Base-by-base conservation (phyloP, 1,139 yeast genomes). In the Taphrina communis region DNA sequence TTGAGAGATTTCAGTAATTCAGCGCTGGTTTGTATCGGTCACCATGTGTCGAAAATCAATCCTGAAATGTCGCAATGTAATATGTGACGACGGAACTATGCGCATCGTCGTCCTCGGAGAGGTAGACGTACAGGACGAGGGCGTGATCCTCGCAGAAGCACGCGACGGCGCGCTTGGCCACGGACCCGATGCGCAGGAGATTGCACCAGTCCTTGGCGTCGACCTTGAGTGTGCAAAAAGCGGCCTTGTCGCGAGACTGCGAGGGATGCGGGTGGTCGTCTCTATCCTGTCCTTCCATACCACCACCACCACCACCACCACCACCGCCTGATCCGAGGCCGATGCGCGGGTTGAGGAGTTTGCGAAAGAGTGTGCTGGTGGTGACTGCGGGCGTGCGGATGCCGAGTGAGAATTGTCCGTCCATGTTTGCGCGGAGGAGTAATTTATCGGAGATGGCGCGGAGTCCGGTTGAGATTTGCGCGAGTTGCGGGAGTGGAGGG, bases 171-270 rank as follows among this genome's bases (percentile, higher is more conserved):
- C 76, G 74, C 56, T 74, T 74, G 39, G 76, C 75, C 31, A 74
- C 72, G 8, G 71, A 53, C 36, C 76, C 74, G 25, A 76, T 73
- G 42, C 74, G 75, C 35, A 80, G 70, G n/a, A 76, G 77, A 39
- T 73, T 75, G 60, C 72, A 72, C 77, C 80, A 77, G 69, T 80
- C 82, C 51, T 75, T 75, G 0, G 79, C 73, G 38, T 72, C 74
- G 7, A 79, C 73, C 17, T 72, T 70, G 8, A 74, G 75, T 39
- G 71, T 70, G 7, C 72, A 71, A 66, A 70, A 69, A 51, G 67
- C 70, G 17, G 68, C 68, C 25, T 71, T 69, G 31, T 70, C 72
- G 48, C 72, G 42, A 46, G 48, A 66, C 59, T 69, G 56, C 44
- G 62, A 65, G 21, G 69, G 72, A n/a, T 25, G 31, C 31, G 31